Evolutionary conservation across 2,329 filamentous ascomycete genomes (phyloP), one percentile per base, ranked within the genome.

Genomic region (Colletotrichum tanaceti): DNA sequence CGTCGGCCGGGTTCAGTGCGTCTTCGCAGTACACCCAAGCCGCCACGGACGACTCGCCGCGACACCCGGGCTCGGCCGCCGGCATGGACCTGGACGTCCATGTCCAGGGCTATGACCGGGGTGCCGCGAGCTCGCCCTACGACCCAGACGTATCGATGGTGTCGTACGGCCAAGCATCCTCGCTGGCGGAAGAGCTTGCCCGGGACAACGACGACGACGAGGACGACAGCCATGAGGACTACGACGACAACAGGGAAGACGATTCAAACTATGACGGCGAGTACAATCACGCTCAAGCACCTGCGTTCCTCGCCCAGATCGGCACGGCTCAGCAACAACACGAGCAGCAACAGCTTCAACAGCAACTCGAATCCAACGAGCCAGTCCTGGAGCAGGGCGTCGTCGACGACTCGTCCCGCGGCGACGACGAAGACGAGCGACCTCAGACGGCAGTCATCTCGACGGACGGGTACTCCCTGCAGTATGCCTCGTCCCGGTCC

Each of bases 201-300:
- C 58, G 54, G 28, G 67, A 69, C 24, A 63, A 71, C 7, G 73
- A 77, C 43, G 28, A 32, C 7, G 28, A 32, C 5, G 28, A 32
- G 7, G 7, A 32, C 24, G 65, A 71, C 6, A n/a, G n/a, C n/a
- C n/a, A n/a, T n/a, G n/a, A n/a, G n/a, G n/a, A n/a, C n/a, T n/a
- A n/a, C n/a, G n/a, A n/a, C n/a, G n/a, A n/a, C n/a, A n/a, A n/a
- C n/a, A n/a, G n/a, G n/a, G n/a, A n/a, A n/a, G n/a, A n/a, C n/a
- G 74, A 77, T 41, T 74, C 73, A 4, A 57, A 68, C 14, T 65
- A 65, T 14, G 70, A 43, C 16, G 22, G 55, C 28, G 68, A 71
- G 20, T 71, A 61, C 13, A 44, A 52, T 9, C 57, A 47, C 18
- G 41, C 61, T 1, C 20, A 35, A 18, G 54, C 49, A 3, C 62